Percentiles rank a stretch among this genome's conserved stretches.
phyloP scores from a whole-genome alignment of 2,329 filamentous ascomycete genomes.

The Coniochaeta hoffmannii region DNA sequence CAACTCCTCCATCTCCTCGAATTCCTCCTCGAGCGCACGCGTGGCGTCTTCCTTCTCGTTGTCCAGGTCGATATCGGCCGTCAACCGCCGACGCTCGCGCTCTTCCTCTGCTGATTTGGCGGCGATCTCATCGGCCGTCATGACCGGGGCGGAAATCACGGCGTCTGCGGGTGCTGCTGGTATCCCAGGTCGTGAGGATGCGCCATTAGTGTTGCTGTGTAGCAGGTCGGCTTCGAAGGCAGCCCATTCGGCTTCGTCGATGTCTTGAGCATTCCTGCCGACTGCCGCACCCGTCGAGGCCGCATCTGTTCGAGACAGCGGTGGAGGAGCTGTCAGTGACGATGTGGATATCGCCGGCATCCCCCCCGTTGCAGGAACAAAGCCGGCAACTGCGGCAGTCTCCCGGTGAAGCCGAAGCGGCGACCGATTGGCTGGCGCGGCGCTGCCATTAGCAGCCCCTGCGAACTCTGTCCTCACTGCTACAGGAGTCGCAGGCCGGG shows the following conservation, averaged over 20 bases:
- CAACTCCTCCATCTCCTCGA: constrained; percentile 75
- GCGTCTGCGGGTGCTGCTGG: constrained; percentile 32
- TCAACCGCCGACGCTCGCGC: constrained; percentile 42
- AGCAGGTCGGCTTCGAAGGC: constrained; percentile 69
- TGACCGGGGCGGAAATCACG: constrained; percentile 61
- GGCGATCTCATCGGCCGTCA: constrained; percentile 56
- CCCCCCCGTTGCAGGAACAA: not conserved
- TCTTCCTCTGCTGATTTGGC: constrained; percentile 42
- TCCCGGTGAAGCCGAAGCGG: constrained; percentile 26
- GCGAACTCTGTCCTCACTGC: constrained; percentile 22
- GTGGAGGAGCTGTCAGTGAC: constrained; percentile 9
- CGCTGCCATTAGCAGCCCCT: not conserved
- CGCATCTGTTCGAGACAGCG: constrained; percentile 7
- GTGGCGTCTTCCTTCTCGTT: constrained; percentile 72
- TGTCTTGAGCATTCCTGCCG: constrained; percentile 15
- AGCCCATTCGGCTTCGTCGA: constrained; percentile 78
- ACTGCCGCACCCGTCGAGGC: constrained; percentile 4
- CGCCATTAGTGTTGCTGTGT: constrained; percentile 11
- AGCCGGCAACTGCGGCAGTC: not conserved
- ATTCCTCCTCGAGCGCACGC: constrained; percentile 65
- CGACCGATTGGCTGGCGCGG: constrained; percentile 22
- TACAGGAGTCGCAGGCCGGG: constrained; percentile 52
- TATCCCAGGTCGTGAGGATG: constrained; percentile 12
- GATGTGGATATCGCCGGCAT: not conserved
- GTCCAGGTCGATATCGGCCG: constrained; percentile 47